Evolutionary conservation across 2,329 filamentous ascomycete species (phyloP), one percentile per base, ranked within the genome.

Genomic region (Claviceps citrina): DNA sequence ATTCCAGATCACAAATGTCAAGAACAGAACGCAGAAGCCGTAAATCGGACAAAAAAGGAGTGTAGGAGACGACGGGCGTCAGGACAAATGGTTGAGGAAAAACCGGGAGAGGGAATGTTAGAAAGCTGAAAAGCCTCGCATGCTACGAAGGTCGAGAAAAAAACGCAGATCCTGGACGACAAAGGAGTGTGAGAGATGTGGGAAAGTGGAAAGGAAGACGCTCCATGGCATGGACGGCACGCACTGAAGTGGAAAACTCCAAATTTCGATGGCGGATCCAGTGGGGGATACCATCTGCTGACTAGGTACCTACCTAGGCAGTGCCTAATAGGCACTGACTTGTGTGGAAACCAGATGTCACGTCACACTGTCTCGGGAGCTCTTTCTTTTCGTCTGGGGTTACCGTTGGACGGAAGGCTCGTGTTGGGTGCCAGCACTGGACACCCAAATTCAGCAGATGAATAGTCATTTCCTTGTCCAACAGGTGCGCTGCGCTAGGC

Each of bases 51-150:
- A 31, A 20, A 33, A 30, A 3, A 13, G 31, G 25, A 37, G 38
- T 38, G 24, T 9, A 16, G 12, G 32, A n/a, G n/a, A n/a, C n/a
- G n/a, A n/a, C n/a, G n/a, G n/a, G n/a, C n/a, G n/a, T n/a, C n/a
- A n/a, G n/a, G n/a, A n/a, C n/a, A n/a, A n/a, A n/a, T n/a, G 28
- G 19, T 25, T 5, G 24, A 32, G 13, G 15, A 19, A 15, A 13
- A n/a, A 12, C 19, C n/a, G n/a, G n/a, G n/a, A 24, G n/a, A 37
- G 40, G n/a, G 36, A 40, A 33, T 9, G 40, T 42, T 36, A 24
- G 31, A 15, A 27, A 24, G 10, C n/a, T 31, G 34, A 37, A 13
- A 20, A 26, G 15, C 15, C 24, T 37, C 36, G 19, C 28, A 38
- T 38, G 27, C 24, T n/a, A n/a, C n/a, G n/a, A n/a, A n/a, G n/a